Percentiles rank a stretch among this genome's conserved stretches.
Evolutionary conservation across 768 basidiomycete species (phyloP).

Genomic region (Lactarius evosmus): DNA sequence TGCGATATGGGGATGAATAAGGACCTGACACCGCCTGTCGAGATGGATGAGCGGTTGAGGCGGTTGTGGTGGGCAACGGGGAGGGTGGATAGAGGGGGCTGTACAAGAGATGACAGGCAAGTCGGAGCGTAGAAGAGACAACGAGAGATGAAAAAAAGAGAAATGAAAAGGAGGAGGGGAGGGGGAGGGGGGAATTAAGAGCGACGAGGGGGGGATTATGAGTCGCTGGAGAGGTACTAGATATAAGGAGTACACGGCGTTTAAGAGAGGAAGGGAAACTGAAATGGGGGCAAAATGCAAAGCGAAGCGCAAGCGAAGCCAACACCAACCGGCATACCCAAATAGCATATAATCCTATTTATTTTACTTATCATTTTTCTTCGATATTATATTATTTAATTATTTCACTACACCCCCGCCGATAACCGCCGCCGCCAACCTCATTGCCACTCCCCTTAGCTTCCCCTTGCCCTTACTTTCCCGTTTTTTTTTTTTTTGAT

Average conservation of each 20-base stretch:
- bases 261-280: slow-evolving; percentile 5
- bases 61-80: slow-evolving; percentile 21
- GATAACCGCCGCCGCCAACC: slow-evolving; percentile 15
- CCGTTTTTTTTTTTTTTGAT: too few relatives aligned
- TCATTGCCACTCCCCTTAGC: neutral
- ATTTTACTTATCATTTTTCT: neutral
- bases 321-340: neutral
- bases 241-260: slow-evolving; percentile 24
- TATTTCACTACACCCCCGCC: slow-evolving; percentile 8
- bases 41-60: slow-evolving; percentile 6
- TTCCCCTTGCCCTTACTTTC: too few relatives aligned
- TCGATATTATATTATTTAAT: slow-evolving; percentile 10
- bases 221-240: slow-evolving; percentile 10
- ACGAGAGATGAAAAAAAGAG: neutral
- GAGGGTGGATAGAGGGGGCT: slow-evolving; percentile 15
- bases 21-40: slow-evolving; percentile 14
- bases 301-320: neutral
- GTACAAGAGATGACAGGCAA: slow-evolving; percentile 8
- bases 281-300: slow-evolving; percentile 3
- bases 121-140: slow-evolving; percentile 1
- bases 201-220: slow-evolving; percentile 12
- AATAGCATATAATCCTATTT: neutral
- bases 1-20: neutral
- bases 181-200: slow-evolving; percentile 15
- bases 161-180: slow-evolving; percentile 1